Evolutionary conservation across 1,284 basidiomycete species (phyloP).

Genomic region (Ceraceosorus guamensis): DNA sequence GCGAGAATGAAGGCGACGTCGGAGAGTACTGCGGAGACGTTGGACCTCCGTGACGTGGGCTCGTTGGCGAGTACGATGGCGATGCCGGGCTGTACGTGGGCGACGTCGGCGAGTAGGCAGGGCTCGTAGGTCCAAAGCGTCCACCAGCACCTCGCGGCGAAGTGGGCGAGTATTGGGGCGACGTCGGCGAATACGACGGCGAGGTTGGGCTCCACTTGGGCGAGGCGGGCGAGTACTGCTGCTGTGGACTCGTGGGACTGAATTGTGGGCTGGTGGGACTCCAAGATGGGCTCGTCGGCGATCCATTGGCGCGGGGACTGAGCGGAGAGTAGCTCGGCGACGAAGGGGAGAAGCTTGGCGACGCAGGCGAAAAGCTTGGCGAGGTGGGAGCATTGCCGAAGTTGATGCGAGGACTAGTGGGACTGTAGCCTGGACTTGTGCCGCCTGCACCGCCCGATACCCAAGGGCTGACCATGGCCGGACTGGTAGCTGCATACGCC

Average conservation of each 20-base stretch:
- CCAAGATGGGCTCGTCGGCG: conserved; percentile 44
- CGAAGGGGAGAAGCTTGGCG: conserved; percentile 39
- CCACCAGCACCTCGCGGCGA: not conserved
- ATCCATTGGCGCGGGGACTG: conserved; percentile 32
- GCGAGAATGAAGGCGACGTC: conserved; percentile 3
- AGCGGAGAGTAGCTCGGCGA: conserved; percentile 43
- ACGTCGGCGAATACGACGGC: conserved; percentile 5
- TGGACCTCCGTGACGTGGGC: conserved; percentile 5
- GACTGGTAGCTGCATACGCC: conserved; percentile 25
- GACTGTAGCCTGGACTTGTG: conserved; percentile 36
- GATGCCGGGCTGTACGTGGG: not conserved
- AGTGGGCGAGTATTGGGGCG: conserved; percentile 5
- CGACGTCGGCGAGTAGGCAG: conserved; percentile 1
- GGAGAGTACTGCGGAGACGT: conserved; percentile 4
- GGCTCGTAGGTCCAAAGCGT: not conserved
- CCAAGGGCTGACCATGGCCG: conserved; percentile 5
- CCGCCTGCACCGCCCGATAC: conserved; percentile 11
- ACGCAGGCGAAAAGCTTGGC: conserved; percentile 56
- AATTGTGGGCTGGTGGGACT: conserved; percentile 54
- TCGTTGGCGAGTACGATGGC: conserved; percentile 2
- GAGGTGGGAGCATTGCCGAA: conserved; percentile 56
- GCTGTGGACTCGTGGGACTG: conserved; percentile 46
- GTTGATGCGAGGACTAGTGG: conserved; percentile 52
- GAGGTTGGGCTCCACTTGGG: conserved; percentile 5
- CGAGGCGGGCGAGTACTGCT: conserved; percentile 9